Percentiles rank a stretch among this genome's conserved stretches.
phyloP scores from a whole-genome alignment of 163 green algal genomes.

The Chloromonas sp. region DNA sequence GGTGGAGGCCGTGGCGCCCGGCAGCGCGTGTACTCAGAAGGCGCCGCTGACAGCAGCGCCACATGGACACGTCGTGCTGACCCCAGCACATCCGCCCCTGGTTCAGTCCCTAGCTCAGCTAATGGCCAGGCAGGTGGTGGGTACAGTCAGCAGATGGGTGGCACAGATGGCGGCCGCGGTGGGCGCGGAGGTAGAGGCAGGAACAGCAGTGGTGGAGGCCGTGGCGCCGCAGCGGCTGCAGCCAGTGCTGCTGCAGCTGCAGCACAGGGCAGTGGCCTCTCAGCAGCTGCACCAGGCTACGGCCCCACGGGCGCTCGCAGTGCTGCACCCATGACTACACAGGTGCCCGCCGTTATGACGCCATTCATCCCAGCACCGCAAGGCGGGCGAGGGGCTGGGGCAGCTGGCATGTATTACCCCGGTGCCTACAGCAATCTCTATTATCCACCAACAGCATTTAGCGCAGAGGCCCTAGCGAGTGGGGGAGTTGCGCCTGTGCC shows the following conservation, averaged over 20 bases:
- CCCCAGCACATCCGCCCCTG: not conserved
- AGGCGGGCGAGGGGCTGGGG: not conserved
- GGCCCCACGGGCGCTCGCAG: not conserved
- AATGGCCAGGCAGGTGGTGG: too few species aligned
- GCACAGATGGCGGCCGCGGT: not conserved
- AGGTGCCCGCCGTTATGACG: constrained; percentile 1
- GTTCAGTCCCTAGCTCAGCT: too few species aligned
- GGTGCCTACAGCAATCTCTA: constrained; percentile 5
- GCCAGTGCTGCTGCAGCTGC: not conserved
- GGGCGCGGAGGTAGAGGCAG: constrained; percentile 8
- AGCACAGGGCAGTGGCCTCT: not conserved
- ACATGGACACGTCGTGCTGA: not conserved
- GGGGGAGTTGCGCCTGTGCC: not conserved
- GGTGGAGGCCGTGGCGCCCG: constrained; percentile 1
- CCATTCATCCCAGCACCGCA: constrained; percentile 7
- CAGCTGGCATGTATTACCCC: constrained; percentile 15
- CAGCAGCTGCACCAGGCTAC: not conserved
- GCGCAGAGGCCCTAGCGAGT: too few species aligned
- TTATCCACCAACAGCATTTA: too few species aligned
- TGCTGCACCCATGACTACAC: not conserved
- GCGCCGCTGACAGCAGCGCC: not conserved
- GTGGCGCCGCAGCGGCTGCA: constrained; percentile 2
- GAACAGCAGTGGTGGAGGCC: constrained; percentile 1
- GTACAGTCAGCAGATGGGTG: too few species aligned
- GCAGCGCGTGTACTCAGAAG: constrained; percentile 5